Evolutionary conservation across 768 basidiomycete genomes (phyloP).

Genomic region (Mycena kentingensis): DNA sequence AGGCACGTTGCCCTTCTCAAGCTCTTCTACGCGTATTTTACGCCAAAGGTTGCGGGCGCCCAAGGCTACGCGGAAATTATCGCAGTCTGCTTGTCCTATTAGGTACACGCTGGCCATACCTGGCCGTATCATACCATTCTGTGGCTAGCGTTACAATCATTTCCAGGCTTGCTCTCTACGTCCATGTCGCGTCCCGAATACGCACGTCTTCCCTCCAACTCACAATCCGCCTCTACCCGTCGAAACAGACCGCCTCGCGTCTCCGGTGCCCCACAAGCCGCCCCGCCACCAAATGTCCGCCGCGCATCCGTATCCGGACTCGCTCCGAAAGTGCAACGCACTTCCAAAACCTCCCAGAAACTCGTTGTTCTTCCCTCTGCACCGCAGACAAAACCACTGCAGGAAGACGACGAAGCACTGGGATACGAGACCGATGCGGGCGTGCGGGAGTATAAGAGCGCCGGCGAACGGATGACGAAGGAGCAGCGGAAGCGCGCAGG

Average conservation of each 20-base stretch:
- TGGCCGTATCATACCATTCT: no score
- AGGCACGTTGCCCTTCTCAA: no score
- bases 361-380: slow-evolving; percentile 89
- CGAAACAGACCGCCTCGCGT: slow-evolving; percentile 36
- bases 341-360: slow-evolving; percentile 89
- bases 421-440: slow-evolving; percentile 70
- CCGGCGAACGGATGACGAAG: slow-evolving; percentile 88
- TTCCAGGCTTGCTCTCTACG: no score
- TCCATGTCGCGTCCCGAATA: slow-evolving; percentile 18
- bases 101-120: no score
- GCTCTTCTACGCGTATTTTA: no score
- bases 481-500: slow-evolving; percentile 80
- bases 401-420: slow-evolving; percentile 49
- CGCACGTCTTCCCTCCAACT: slow-evolving; percentile 28
- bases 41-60: no score
- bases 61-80: no score
- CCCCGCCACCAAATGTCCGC: slow-evolving; percentile 26
- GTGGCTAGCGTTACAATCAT: no score
- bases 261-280: slow-evolving; percentile 22
- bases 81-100: no score
- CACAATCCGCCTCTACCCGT: slow-evolving; percentile 33
- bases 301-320: slow-evolving; percentile 43
- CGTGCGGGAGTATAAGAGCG: slow-evolving; percentile 77
- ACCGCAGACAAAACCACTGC: slow-evolving; percentile 79
- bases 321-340: slow-evolving; percentile 64